Conservation (phyloP, 2,329 filamentous ascomycete genomes). For the Fusarium sublunatum region DNA sequence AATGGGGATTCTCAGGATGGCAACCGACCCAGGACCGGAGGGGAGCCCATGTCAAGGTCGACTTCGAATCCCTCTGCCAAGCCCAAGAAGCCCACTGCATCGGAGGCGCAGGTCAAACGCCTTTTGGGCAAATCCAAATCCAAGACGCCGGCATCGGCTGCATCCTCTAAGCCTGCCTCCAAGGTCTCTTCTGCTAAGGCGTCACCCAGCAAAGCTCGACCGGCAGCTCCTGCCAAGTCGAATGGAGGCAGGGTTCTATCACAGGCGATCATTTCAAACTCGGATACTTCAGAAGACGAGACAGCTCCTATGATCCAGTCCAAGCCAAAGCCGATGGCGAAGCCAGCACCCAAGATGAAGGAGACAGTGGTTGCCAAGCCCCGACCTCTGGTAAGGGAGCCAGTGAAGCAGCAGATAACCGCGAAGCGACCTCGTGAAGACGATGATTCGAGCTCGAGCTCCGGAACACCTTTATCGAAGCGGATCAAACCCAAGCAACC, state of each 20-base stretch:
- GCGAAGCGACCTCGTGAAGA: conserved; percentile 65
- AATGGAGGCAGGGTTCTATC: conserved; percentile 63
- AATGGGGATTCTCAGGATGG: conserved; percentile 47
- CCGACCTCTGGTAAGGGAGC: conserved; percentile 47
- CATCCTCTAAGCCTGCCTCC: conserved; percentile 51
- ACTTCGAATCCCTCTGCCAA: conserved; percentile 63
- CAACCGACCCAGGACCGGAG: conserved; percentile 49
- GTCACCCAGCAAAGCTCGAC: conserved; percentile 58
- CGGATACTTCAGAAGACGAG: conserved; percentile 65
- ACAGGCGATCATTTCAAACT: conserved; percentile 67
- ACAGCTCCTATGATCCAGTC: conserved; percentile 53
- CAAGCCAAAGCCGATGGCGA: conserved; percentile 47
- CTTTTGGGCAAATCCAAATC: conserved; percentile 55
- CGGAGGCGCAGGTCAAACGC: conserved; percentile 67
- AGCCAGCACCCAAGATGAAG: conserved; percentile 44
- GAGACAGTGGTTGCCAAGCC: conserved; percentile 50
- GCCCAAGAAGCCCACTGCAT: conserved; percentile 66
- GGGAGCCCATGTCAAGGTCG: conserved; percentile 61
- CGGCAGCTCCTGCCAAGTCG: conserved; percentile 43
- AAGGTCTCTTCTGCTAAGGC: conserved; percentile 53
- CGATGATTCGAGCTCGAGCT: conserved; percentile 69
- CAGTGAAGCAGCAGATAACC: conserved; percentile 50
- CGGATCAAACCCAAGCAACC: conserved; percentile 64
- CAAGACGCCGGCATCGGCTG: conserved; percentile 49
- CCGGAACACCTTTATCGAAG: conserved; percentile 67